These are phyloP conservation scores for Leptosphaerulina australis DNA, from an alignment of 2,329 filamentous ascomycete species.

Conservation along the genomic window DNA sequence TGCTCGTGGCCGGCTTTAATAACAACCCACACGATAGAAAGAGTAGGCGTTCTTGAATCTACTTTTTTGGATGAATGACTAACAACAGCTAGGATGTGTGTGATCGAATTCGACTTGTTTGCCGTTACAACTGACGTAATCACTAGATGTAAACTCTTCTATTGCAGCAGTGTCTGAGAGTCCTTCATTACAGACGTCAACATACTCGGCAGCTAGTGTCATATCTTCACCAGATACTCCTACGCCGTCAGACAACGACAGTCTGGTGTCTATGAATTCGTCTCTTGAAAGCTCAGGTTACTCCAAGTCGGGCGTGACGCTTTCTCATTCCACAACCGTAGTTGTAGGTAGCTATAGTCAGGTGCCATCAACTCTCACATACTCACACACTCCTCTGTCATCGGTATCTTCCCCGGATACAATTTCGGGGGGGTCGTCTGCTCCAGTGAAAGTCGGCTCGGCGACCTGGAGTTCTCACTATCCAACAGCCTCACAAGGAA, in stretches of 20 bases:
- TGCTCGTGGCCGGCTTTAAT: slow-evolving; percentile 23
- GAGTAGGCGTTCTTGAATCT: slow-evolving; percentile 25
- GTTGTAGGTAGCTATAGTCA: slow-evolving; percentile 1
- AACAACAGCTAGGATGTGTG: slow-evolving; percentile 27
- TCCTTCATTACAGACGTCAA: neutral
- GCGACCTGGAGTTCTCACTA: neutral
- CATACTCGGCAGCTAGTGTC: neutral
- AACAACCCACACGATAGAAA: slow-evolving; percentile 17
- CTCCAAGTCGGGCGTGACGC: neutral
- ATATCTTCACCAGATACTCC: slow-evolving; percentile 1
- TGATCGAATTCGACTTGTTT: neutral
- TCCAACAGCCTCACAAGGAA: neutral
- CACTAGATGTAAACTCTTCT: slow-evolving; percentile 15
- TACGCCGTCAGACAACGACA: neutral
- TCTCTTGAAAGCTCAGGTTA: neutral
- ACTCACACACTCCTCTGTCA: neutral
- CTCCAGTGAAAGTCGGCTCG: neutral
- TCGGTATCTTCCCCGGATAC: neutral
- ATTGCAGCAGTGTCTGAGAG: slow-evolving; percentile 2
- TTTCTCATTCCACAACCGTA: neutral
- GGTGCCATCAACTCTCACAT: neutral
- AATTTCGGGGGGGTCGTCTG: neutral
- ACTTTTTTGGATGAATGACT: neutral
- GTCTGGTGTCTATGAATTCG: neutral
- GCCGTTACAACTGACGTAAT: slow-evolving; percentile 1